Base-by-base conservation (phyloP, 768 basidiomycete species). In the Trametes punicea region DNA sequence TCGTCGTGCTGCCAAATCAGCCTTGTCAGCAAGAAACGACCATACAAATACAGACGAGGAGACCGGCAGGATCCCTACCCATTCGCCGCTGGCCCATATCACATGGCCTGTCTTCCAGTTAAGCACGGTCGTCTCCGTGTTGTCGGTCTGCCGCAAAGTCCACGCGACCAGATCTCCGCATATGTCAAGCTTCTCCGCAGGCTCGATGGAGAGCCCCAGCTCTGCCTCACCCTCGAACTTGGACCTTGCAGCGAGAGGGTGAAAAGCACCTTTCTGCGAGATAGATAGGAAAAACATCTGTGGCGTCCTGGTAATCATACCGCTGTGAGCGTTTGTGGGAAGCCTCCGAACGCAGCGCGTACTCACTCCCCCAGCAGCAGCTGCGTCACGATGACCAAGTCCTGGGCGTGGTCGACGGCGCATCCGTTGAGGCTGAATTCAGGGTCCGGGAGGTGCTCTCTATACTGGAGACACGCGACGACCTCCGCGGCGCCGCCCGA, bases 211-310 rank as follows among this genome's bases (percentile, higher is more conserved):
- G 25, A 54, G 15, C 3, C 44, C 26, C 0, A 54, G 44, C 11
- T 54, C 44, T 2, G 9, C 25, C 2, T 21, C n/a, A 2, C 25
- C 44, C 20, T 54, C 44, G 25, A 38, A 20, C 5, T 38, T 23
- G 7, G 52, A 44, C 5, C 16, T 6, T 1, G 52, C 44, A 0
- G 52, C 52, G 8, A 54, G 44, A 6, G 52, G 52, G 13, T 54
- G 52, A 11, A 46, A 39, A 2, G 51, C 51, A 16, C 52, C 52
- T 16, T 13, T 26, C 44, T 46, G 34, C 2, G 52, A 54, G 2
- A 54, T 46, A n/a, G 52, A 54, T 18, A 54, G 25, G 26, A 54
- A n/a, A 18, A 15, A 46, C 52, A 54, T 38, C 2, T 54, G 44
- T 4, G 52, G 44, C 2, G 25, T 30, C n/a, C 51, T 46, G n/a